These are phyloP conservation scores for Aspergillus cristatus DNA, from an alignment of 495 filamentous ascomycete species.

Conservation along the genomic window DNA sequence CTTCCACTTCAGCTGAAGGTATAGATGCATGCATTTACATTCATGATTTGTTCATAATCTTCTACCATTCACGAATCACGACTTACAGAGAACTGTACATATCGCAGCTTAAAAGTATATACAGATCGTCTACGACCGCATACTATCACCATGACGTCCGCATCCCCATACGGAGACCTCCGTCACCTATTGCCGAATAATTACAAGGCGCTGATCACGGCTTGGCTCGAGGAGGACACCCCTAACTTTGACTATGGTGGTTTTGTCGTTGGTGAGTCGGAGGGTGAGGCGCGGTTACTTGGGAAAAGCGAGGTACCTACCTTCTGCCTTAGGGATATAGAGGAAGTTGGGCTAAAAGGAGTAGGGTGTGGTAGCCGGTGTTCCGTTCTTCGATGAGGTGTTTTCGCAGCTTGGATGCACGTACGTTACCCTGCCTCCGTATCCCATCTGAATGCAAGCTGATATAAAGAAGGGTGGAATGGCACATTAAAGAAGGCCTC, in stretches of 20 bases:
- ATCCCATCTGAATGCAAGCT: background rate
- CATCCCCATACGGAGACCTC: constrained; percentile 60
- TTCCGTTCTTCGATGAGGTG: constrained; percentile 93
- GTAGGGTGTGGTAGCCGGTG: constrained; percentile 75
- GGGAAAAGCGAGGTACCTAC: constrained; percentile 62
- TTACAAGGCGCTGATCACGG: constrained; percentile 69
- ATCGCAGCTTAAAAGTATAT: too few relatives aligned
- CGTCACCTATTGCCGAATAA: constrained; percentile 75
- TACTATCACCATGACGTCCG: constrained; percentile 27
- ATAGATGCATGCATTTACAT: too few relatives aligned
- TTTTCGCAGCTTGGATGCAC: constrained; percentile 83
- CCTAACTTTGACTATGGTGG: constrained; percentile 95
- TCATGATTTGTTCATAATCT: too few relatives aligned
- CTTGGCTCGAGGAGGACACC: constrained; percentile 92
- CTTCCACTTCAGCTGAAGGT: too few relatives aligned
- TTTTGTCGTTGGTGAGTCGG: constrained; percentile 81
- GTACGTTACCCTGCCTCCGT: constrained; percentile 23
- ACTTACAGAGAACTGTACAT: too few relatives aligned
- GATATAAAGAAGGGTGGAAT: constrained; percentile 53
- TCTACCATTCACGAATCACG: too few relatives aligned
- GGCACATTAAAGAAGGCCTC: constrained; percentile 73
- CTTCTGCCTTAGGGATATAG: too few relatives aligned
- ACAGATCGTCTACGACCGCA: too few relatives aligned
- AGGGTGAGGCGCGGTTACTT: constrained; percentile 70
- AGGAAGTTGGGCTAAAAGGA: background rate